Percentiles rank a stretch among this genome's conserved stretches.
These are phyloP conservation scores for Meyerozyma sp. DNA, from an alignment of 1,139 yeast genomes.

Conservation along the genomic window DNA sequence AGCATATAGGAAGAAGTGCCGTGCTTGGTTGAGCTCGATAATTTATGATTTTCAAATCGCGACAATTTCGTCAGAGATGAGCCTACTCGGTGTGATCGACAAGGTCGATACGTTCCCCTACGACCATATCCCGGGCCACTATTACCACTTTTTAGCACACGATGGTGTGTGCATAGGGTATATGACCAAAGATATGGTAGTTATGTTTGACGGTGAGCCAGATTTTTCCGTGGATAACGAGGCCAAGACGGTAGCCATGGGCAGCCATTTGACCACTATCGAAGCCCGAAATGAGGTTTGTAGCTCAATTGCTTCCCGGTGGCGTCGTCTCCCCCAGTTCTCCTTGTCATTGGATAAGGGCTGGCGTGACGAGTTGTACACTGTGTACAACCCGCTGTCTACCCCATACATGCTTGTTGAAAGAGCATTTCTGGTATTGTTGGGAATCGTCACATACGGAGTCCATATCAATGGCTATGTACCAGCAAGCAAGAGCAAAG, in stretches of 20 bases:
- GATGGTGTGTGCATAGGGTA: slow-evolving; percentile 51
- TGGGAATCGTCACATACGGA: slow-evolving; percentile 89
- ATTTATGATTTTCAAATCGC: not conserved
- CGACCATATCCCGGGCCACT: slow-evolving; percentile 11
- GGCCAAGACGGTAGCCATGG: slow-evolving; percentile 30
- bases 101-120: slow-evolving; percentile 50
- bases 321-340: slow-evolving; percentile 36
- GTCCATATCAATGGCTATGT: slow-evolving; percentile 81
- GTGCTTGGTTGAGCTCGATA: not conserved
- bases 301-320: slow-evolving; percentile 34
- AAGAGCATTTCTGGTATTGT: slow-evolving; percentile 70
- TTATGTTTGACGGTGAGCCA: slow-evolving; percentile 19
- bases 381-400: slow-evolving; percentile 54
- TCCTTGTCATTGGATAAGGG: slow-evolving; percentile 48
- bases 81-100: slow-evolving; percentile 22
- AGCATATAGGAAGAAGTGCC: slow-evolving; percentile 10
- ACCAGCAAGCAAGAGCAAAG: slow-evolving; percentile 27
- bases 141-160: slow-evolving; percentile 44
- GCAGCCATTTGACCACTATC: slow-evolving; percentile 30
- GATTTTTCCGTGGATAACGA: slow-evolving; percentile 31
- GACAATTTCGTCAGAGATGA: slow-evolving; percentile 1
- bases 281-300: slow-evolving; percentile 45
- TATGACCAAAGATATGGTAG: slow-evolving; percentile 43
- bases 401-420: slow-evolving; percentile 66
- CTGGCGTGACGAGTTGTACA: slow-evolving; percentile 85